Percentiles rank a stretch among this genome's conserved stretches.
These are phyloP conservation scores for Rhodamnia argentea DNA, from an alignment of 345 rosid species.

Conservation along the genomic window DNA sequence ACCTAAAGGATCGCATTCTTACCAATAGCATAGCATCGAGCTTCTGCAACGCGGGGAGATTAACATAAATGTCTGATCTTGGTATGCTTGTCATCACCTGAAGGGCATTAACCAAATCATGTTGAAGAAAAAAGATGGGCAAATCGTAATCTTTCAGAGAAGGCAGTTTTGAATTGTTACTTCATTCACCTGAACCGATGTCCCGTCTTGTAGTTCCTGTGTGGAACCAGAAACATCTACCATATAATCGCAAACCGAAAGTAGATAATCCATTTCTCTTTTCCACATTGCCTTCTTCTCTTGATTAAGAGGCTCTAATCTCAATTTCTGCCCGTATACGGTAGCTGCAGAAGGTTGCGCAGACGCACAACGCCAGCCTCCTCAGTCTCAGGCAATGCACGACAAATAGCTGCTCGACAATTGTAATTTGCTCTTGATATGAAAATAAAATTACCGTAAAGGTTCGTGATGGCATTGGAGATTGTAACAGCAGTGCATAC, in stretches of 20 bases:
- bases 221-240: conserved; percentile 58
- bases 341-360: conserved; percentile 44
- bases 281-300: conserved; percentile 84
- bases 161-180: neutral
- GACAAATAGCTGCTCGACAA: neutral
- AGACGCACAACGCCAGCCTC: conserved; percentile 21
- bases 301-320: conserved; percentile 68
- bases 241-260: conserved; percentile 76
- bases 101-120: neutral
- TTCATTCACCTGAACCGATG: conserved; percentile 49
- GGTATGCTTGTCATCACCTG: conserved; percentile 72
- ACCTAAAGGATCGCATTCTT: conserved; percentile 10
- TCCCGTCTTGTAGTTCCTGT: conserved; percentile 49
- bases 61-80: conserved; percentile 69
- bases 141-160: neutral
- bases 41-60: conserved; percentile 81
- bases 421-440: neutral
- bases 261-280: conserved; percentile 86
- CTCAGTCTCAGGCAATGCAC: neutral
- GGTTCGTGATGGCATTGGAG: conserved; percentile 90
- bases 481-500: conserved; percentile 83
- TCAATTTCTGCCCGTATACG: conserved; percentile 78
- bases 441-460: conserved; percentile 52
- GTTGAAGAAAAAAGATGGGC: neutral
- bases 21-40: conserved; percentile 82